Base-by-base conservation (phyloP, 306 rosid species). In the Quercus variabilis region DNA sequence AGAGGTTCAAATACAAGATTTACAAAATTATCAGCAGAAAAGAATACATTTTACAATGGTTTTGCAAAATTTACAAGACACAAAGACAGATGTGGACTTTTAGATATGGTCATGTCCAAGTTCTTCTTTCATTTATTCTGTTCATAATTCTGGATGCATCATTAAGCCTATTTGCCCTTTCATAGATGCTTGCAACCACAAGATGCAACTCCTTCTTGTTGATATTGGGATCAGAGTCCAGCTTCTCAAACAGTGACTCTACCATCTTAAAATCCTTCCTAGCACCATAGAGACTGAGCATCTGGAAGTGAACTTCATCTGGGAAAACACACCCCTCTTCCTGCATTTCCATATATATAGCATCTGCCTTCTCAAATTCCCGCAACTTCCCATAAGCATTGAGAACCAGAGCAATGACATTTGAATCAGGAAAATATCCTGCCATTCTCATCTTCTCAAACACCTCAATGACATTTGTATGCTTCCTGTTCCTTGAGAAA, bases 301-400 rank as follows among this genome's bases (percentile, higher is more conserved):
- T 90, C 85, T 90, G 98, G 86, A 94, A 92, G 85, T 94, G 98
- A 82, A 92, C 97, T 81, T 92, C 95, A 2, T 94, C 94, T 0
- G 92, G 82, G 78, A 92, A 92, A 80, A 91, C 89, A 82, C 99
- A 91, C 71, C 92, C 95, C 78, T 91, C 88, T 55, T 90, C 92
- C 74, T 86, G 88, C 99, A 95, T 90, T 79, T 89, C 91, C 26
- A 63, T 73, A 58, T 94, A 94, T 49, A 94, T 67, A 69, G 91
- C 89, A 78, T 90, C 95, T 51, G 99, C 99, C 74, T 78, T 85
- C 75, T 86, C 97, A 81, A 95, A 92, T 14, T 90, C 92, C 57
- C 93, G 87, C 67, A 91, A 77, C 87, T 95, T 95, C 55, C 97
- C 97, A 68, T 86, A 91, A 23, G 99, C 97, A 78, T 95, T 92